Percentiles rank a stretch among this genome's conserved stretches.
Conservation (phyloP, 2,329 filamentous ascomycete genomes). For the Polytolypa hystricis region DNA sequence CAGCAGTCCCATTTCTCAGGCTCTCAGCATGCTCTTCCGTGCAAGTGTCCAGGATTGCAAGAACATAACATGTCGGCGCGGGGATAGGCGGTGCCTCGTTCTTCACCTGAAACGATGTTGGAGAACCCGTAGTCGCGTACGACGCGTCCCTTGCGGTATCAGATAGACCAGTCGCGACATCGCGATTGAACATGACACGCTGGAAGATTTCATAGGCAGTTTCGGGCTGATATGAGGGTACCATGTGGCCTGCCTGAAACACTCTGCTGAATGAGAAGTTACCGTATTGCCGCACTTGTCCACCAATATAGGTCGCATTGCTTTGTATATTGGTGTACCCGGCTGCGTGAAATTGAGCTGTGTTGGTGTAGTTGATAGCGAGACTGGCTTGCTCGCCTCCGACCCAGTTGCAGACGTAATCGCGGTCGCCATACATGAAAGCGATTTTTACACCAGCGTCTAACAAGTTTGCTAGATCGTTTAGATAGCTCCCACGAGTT, state of each 20-base stretch:
- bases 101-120: not conserved
- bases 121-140: not conserved
- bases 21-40: constrained; percentile 33
- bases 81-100: not conserved
- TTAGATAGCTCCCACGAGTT: constrained; percentile 20
- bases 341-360: constrained; percentile 30
- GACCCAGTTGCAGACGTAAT: constrained; percentile 43
- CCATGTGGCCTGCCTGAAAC: constrained; percentile 23
- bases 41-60: constrained; percentile 28
- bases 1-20: constrained; percentile 35
- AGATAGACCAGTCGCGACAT: constrained; percentile 45
- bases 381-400: constrained; percentile 39
- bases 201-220: constrained; percentile 45
- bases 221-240: constrained; percentile 45
- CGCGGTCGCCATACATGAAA: constrained; percentile 48
- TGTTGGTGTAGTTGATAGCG: constrained; percentile 32
- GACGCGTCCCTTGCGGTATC: constrained; percentile 24
- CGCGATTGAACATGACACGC: constrained; percentile 39
- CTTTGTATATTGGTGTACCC: constrained; percentile 31
- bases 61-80: constrained; percentile 25
- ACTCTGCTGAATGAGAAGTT: constrained; percentile 33
- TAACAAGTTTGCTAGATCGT: constrained; percentile 38
- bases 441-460: constrained; percentile 48
- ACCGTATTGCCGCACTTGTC: constrained; percentile 29
- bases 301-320: constrained; percentile 27